Evolutionary conservation across 768 basidiomycete species (phyloP), one percentile per base, ranked within the genome.

Genomic region (Pisolithus orientalis): DNA sequence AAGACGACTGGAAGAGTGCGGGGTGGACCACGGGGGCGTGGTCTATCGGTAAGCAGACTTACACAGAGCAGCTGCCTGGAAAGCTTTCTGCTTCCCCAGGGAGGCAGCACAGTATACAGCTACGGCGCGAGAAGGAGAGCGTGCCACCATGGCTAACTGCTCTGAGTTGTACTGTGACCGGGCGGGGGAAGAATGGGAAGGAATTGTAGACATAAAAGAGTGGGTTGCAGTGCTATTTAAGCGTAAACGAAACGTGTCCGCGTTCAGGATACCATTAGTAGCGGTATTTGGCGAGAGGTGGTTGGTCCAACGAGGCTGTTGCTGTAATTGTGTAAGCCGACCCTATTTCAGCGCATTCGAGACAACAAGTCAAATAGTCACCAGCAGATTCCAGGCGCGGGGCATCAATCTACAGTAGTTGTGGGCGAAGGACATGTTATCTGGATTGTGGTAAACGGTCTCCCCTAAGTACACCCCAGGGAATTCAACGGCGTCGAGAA

Each of bases 31-130:
- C 44, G 25, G 29, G n/a, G 44, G 31, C 27, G 14, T 38, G 42
- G 45, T 52, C 24, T 16, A n/a, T 7, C 49, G 54, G n/a, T 9
- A 25, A 40, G 27, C 45, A 39, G 32, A 76, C 87, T 58, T 56
- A 90, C 90, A 90, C 38, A 68, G 52, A 1, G 92, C 92, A 13
- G 92, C 90, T 17, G 73, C 66, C 25, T 75, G 68, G 63, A 80
- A 93, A 2, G 83, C 82, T 9, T 76, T 70, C 47, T 77, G 70
- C 32, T 71, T 79, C 25, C 93, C 92, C 0, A 75, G 60, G 0
- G 83, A 87, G 0, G 92, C 87, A 7, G 82, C 94, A 63, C 94
- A 95, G 61, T 87, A 93, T 5, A 93, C 90, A 3, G 87, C 84
- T n/a, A 90, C 75, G 6, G 80, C 76, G 38, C 59, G 67, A 21